phyloP scores from a whole-genome alignment of 257 asterid genomes.

The Solanum commersonii region DNA sequence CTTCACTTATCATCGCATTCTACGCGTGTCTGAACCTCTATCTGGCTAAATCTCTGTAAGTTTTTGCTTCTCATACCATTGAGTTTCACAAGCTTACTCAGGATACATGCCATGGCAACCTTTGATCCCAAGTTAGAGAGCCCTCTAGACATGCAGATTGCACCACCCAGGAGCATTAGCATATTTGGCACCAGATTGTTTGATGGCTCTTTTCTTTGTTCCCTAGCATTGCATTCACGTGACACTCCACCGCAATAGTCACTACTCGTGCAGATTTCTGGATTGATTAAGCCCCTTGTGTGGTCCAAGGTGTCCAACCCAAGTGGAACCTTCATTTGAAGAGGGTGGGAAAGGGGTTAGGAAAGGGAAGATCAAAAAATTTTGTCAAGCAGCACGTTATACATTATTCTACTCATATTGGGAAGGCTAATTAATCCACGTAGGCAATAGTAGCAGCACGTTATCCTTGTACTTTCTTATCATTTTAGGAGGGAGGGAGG shows the following conservation, averaged over 20 bases:
- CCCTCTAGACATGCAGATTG: constrained; percentile 62
- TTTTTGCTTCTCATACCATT: constrained; percentile 11
- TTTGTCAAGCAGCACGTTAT: neutral
- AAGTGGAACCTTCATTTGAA: constrained; percentile 43
- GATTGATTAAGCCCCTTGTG: constrained; percentile 3
- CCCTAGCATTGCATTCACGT: constrained; percentile 23
- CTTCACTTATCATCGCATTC: neutral
- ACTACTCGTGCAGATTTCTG: constrained; percentile 18
- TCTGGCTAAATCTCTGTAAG: neutral
- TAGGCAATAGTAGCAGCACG: neutral
- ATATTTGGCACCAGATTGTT: constrained; percentile 48
- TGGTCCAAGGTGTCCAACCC: constrained; percentile 33
- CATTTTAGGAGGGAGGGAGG: neutral
- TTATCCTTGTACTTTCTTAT: neutral
- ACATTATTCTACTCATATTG: neutral
- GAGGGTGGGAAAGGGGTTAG: neutral
- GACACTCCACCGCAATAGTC: constrained; percentile 7
- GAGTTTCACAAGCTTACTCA: constrained; percentile 53
- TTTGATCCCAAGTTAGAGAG: constrained; percentile 70
- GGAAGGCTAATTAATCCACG: neutral
- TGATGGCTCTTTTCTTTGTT: constrained; percentile 33
- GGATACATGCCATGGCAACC: constrained; percentile 73
- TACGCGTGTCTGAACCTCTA: neutral
- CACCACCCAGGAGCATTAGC: constrained; percentile 62
- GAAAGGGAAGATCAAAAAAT: neutral